A percentile compares a stretch with the other conserved stretches of the same genome.
phyloP scores from a whole-genome alignment of 2,329 filamentous ascomycete species.

The Teratosphaeria gauchensis region DNA sequence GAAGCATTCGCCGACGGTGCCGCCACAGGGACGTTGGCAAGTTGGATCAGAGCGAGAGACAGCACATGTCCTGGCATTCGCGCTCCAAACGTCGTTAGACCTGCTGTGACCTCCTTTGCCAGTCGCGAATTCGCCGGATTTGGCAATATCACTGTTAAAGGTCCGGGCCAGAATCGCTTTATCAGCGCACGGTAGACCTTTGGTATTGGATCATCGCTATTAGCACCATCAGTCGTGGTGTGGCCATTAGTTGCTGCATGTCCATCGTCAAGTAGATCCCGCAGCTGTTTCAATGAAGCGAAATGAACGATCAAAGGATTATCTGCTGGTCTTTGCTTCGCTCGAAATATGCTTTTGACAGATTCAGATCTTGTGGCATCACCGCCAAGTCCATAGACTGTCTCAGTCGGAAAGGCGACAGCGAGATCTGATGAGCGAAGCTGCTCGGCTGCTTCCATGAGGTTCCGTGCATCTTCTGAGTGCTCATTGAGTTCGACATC shows the following conservation, averaged over 20 bases:
- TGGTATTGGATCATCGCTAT: slow-evolving; percentile 45
- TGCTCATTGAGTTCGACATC: slow-evolving; percentile 18
- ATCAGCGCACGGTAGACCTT: slow-evolving; percentile 70
- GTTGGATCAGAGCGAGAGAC: slow-evolving; percentile 77
- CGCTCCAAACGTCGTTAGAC: slow-evolving; percentile 73
- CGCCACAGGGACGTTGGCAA: slow-evolving; percentile 69
- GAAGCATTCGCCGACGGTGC: slow-evolving; percentile 92
- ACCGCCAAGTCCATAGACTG: slow-evolving; percentile 92
- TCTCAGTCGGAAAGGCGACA: slow-evolving; percentile 94
- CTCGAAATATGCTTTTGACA: slow-evolving; percentile 83
- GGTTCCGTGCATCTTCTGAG: slow-evolving; percentile 39
- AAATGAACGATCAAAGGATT: slow-evolving; percentile 95
- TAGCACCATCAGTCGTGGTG: slow-evolving; percentile 18
- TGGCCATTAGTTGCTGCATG: slow-evolving; percentile 12
- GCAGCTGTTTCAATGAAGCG: slow-evolving; percentile 67
- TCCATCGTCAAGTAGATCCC: slow-evolving; percentile 44
- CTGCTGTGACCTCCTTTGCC: slow-evolving; percentile 86
- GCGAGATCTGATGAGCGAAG: slow-evolving; percentile 60
- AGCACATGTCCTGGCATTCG: slow-evolving; percentile 80
- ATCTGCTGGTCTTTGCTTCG: slow-evolving; percentile 83
- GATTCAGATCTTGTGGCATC: slow-evolving; percentile 79
- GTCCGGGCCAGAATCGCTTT: slow-evolving; percentile 82
- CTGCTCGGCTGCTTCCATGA: slow-evolving; percentile 57
- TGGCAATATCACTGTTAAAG: slow-evolving; percentile 80
- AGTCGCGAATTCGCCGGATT: slow-evolving; percentile 60